Conservation (phyloP, 169 alveolate species). For the Cryptosporidium parvum region DNA sequence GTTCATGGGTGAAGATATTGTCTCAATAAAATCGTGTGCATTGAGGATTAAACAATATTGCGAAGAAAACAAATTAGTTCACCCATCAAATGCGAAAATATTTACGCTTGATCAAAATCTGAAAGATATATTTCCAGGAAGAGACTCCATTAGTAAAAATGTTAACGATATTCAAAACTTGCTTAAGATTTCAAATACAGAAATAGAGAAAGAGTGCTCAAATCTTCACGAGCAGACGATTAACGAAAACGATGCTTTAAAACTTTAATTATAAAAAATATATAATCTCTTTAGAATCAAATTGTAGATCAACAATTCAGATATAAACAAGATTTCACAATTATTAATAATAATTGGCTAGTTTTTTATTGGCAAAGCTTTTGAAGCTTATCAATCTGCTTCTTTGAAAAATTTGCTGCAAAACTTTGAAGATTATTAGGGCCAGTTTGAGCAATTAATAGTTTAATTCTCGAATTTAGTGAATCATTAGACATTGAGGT, state of each 20-base stretch:
- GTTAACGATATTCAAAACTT: slow-evolving; percentile 20
- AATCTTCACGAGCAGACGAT: not conserved
- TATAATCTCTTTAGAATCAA: not conserved
- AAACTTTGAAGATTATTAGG: slow-evolving; percentile 53
- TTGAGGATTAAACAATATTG: slow-evolving; percentile 37
- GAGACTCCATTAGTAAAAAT: slow-evolving; percentile 41
- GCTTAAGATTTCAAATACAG: slow-evolving; percentile 27
- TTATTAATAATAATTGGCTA: not conserved
- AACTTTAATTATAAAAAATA: not conserved
- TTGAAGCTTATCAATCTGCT: slow-evolving; percentile 56
- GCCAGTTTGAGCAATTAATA: slow-evolving; percentile 54
- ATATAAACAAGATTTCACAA: not conserved
- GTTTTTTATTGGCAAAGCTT: slow-evolving; percentile 25
- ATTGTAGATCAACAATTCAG: not conserved
- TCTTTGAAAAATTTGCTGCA: slow-evolving; percentile 51
- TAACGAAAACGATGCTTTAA: not conserved
- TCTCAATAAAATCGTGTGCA: slow-evolving; percentile 26
- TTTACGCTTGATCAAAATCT: slow-evolving; percentile 23
- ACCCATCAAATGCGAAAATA: slow-evolving; percentile 44
- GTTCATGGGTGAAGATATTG: slow-evolving; percentile 18
- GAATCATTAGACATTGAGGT: slow-evolving; percentile 86
- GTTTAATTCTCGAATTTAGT: slow-evolving; percentile 81
- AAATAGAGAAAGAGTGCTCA: not conserved
- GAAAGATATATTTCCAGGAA: slow-evolving; percentile 18
- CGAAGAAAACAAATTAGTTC: slow-evolving; percentile 24